A percentile compares a stretch with the other conserved stretches of the same genome.
Evolutionary conservation across 163 green algal genomes (phyloP).

Genomic region (Volvox carteri): DNA sequence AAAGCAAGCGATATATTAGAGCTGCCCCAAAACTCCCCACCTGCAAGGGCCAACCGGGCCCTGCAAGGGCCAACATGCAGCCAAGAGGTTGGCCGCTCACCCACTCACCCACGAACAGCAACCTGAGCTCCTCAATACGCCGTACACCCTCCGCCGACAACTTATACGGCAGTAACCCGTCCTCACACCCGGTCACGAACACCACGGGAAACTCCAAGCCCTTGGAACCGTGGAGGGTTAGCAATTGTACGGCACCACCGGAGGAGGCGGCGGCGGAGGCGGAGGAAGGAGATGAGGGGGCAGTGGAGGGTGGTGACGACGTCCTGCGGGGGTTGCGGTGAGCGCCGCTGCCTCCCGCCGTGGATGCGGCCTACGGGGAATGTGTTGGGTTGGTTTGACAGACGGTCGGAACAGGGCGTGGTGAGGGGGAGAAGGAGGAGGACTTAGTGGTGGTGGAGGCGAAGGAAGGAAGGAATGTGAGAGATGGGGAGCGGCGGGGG

Average conservation of each 20-base stretch:
- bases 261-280: not conserved
- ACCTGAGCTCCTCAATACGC: conserved; percentile 17
- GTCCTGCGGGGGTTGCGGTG: too few species aligned
- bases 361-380: not conserved
- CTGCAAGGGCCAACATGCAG: too few species aligned
- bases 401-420: too few species aligned
- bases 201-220: conserved; percentile 39
- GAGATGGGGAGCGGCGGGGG: too few species aligned
- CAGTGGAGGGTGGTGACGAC: not conserved
- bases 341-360: too few species aligned
- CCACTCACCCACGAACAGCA: conserved; percentile 51
- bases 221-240: conserved; percentile 52
- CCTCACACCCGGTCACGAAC: conserved; percentile 39
- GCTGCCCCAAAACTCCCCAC: too few species aligned
- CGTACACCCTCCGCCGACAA: not conserved
- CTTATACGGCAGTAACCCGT: conserved; percentile 36
- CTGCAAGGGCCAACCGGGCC: too few species aligned
- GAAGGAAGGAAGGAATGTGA: too few species aligned
- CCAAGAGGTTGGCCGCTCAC: too few species aligned
- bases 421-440: not conserved
- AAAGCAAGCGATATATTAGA: too few species aligned
- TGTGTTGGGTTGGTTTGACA: too few species aligned
- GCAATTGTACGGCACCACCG: conserved; percentile 20
- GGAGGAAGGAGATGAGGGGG: not conserved
- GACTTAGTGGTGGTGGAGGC: too few species aligned